Conservation (phyloP, 345 rosid genomes). For the Sisymbrium irio region DNA sequence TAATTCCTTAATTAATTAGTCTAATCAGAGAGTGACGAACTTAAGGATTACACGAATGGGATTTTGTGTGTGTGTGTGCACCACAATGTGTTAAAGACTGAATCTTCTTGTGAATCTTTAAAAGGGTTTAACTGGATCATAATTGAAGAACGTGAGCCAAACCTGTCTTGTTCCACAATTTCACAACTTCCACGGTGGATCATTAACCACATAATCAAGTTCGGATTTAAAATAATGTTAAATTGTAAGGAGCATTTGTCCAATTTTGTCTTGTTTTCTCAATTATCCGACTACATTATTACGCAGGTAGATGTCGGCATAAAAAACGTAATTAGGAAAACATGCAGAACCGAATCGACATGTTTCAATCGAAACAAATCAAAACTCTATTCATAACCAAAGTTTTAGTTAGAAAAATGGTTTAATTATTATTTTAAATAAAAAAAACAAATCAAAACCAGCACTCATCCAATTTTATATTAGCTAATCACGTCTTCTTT, state of each 20-base stretch:
- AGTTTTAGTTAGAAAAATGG: neutral
- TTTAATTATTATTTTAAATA: neutral
- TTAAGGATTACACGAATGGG: neutral
- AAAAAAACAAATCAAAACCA: neutral
- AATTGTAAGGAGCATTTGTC: neutral
- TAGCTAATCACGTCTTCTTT: no score
- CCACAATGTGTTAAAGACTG: constrained; percentile 19
- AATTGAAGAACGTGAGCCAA: constrained; percentile 37
- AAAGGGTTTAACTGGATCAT: constrained; percentile 18
- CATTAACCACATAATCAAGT: constrained; percentile 18
- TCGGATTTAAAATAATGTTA: neutral
- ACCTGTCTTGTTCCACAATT: constrained; percentile 28
- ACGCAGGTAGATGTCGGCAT: neutral
- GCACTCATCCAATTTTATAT: no score
- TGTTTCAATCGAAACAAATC: neutral
- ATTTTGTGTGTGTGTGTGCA: constrained; percentile 16
- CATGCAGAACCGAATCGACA: neutral
- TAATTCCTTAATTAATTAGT: neutral
- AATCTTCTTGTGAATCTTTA: constrained; percentile 8
- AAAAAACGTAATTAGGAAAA: neutral
- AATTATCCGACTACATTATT: neutral
- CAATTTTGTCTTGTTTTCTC: neutral
- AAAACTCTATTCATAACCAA: neutral
- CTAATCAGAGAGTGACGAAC: constrained; percentile 4
- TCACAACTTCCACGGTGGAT: constrained; percentile 30